These are phyloP conservation scores for Quercus parvula DNA, from an alignment of 306 rosid genomes.

Conservation along the genomic window DNA sequence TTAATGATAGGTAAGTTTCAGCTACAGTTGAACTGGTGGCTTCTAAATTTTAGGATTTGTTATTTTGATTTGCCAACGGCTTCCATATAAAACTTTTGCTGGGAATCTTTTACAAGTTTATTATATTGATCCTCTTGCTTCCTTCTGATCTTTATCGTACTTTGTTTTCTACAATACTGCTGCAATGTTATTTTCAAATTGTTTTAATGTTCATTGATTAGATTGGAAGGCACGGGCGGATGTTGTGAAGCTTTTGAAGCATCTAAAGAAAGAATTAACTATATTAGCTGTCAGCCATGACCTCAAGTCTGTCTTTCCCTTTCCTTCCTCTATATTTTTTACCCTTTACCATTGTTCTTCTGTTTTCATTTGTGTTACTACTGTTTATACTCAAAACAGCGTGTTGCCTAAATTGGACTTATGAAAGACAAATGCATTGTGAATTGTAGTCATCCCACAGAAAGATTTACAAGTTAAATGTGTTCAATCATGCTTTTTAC, in stretches of 20 bases:
- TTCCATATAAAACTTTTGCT: neutral
- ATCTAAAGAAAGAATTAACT: conserved; percentile 74
- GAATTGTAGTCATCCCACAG: neutral
- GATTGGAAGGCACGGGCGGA: conserved; percentile 96
- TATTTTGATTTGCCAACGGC: neutral
- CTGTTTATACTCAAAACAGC: neutral
- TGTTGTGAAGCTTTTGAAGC: conserved; percentile 82
- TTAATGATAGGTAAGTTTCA: neutral
- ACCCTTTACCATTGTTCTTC: conserved; percentile 13
- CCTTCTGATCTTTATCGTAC: neutral
- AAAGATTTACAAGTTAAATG: neutral
- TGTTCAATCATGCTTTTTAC: neutral
- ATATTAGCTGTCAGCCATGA: conserved; percentile 91
- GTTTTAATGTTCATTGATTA: conserved; percentile 29
- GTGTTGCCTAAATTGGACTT: neutral
- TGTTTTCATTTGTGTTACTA: neutral
- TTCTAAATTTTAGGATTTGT: neutral
- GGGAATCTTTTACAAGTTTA: neutral
- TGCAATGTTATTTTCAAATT: conserved; percentile 9
- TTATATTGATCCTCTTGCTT: neutral
- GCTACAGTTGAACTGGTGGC: neutral
- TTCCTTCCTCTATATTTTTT: conserved; percentile 7
- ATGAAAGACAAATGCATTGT: neutral
- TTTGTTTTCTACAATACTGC: neutral
- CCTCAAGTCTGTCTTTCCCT: conserved; percentile 51